Evolutionary conservation across 768 basidiomycete species (phyloP).

Genomic region (Naganishia kalamii): DNA sequence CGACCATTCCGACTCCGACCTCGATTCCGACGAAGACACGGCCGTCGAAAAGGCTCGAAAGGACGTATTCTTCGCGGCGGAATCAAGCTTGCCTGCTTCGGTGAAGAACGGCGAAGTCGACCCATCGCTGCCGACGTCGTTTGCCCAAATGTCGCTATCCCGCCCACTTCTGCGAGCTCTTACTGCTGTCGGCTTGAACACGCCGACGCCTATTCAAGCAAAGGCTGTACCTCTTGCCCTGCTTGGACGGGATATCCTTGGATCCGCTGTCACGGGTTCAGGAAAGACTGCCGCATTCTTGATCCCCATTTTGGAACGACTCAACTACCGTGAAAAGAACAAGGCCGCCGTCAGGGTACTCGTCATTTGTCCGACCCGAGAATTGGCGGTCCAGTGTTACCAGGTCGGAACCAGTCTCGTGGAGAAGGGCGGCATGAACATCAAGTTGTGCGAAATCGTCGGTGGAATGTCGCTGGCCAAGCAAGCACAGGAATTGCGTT

Average conservation of each 20-base stretch:
- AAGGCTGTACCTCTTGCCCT: constrained; percentile 89
- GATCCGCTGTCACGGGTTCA: constrained; percentile 90
- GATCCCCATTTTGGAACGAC: constrained; percentile 84
- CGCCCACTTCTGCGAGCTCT: constrained; percentile 87
- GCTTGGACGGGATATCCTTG: constrained; percentile 90
- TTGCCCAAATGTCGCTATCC: constrained; percentile 89
- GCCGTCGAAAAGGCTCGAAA: constrained; percentile 64
- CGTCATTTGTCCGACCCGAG: constrained; percentile 86
- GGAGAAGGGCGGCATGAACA: constrained; percentile 55
- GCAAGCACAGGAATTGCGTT: constrained; percentile 77
- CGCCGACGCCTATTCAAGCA: constrained; percentile 92
- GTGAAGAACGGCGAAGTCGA: constrained; percentile 42
- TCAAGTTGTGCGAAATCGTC: constrained; percentile 83
- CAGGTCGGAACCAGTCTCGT: constrained; percentile 83
- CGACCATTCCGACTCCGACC: constrained; percentile 42
- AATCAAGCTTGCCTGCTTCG: constrained; percentile 51
- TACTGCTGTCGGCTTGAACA: constrained; percentile 66
- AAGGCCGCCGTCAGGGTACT: constrained; percentile 72
- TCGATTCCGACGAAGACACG: constrained; percentile 50
- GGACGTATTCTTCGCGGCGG: constrained; percentile 68
- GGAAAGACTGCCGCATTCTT: constrained; percentile 98
- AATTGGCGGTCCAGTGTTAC: constrained; percentile 90
- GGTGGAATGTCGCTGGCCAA: constrained; percentile 91
- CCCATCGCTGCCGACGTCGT: constrained; percentile 61
- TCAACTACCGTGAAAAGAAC: constrained; percentile 84